These are phyloP conservation scores for Wolfiporia cocos DNA, from an alignment of 1,284 basidiomycete species.

Conservation along the genomic window DNA sequence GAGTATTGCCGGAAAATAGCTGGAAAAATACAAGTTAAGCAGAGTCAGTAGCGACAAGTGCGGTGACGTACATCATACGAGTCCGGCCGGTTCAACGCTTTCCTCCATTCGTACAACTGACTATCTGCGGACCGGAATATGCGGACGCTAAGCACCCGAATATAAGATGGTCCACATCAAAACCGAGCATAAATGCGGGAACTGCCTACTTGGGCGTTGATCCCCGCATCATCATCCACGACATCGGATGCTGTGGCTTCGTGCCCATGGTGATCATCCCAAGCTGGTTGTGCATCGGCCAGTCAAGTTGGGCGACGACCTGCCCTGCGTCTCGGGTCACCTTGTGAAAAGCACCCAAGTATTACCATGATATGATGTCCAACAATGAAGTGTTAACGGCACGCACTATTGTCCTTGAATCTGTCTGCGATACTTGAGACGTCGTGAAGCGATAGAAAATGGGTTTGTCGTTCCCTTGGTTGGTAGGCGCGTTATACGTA, in stretches of 20 bases:
- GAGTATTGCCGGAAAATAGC: slow-evolving; percentile 39
- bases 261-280: slow-evolving; percentile 51
- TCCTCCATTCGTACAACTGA: slow-evolving; percentile 56
- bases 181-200: background rate
- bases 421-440: slow-evolving; percentile 11
- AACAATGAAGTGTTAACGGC: no score
- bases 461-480: slow-evolving; percentile 39
- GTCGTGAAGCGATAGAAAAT: slow-evolving; percentile 67
- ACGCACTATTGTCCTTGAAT: slow-evolving; percentile 47
- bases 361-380: no score
- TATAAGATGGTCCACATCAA: background rate
- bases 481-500: slow-evolving; percentile 4
- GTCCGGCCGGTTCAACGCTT: slow-evolving; percentile 34
- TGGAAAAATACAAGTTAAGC: slow-evolving; percentile 18
- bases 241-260: slow-evolving; percentile 54
- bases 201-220: slow-evolving; percentile 39
- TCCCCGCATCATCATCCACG: slow-evolving; percentile 50
- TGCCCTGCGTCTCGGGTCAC: slow-evolving; percentile 40
- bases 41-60: background rate
- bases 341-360: no score
- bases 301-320: slow-evolving; percentile 56
- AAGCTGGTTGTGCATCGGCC: slow-evolving; percentile 48
- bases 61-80: slow-evolving; percentile 51
- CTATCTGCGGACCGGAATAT: slow-evolving; percentile 50
- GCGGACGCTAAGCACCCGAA: slow-evolving; percentile 40